phyloP scores from a whole-genome alignment of 2,329 filamentous ascomycete genomes.

The Cladobotryum protrusum region DNA sequence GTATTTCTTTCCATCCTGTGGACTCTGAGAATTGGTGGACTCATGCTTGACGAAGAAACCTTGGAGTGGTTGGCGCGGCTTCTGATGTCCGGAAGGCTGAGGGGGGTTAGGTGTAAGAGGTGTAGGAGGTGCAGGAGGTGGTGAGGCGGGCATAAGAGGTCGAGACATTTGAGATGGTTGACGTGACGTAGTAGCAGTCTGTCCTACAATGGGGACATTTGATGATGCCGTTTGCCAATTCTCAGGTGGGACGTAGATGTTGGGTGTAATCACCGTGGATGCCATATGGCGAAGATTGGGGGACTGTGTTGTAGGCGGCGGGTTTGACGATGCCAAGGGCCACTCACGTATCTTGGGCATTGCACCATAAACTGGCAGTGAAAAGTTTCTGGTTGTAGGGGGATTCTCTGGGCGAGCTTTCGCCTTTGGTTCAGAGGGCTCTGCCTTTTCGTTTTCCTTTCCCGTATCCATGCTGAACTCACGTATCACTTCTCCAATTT shows the following conservation, averaged over 20 bases:
- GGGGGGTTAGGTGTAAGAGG: no score
- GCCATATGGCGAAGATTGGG: conserved; percentile 12
- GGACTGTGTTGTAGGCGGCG: neutral
- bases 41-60: neutral
- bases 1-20: neutral
- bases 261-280: conserved; percentile 18
- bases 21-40: neutral
- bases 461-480: neutral
- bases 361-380: neutral
- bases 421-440: neutral
- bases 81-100: no score
- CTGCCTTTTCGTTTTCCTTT: neutral
- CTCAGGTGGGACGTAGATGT: conserved; percentile 7
- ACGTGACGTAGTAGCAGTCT: no score
- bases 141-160: no score
- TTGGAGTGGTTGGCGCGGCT: no score
- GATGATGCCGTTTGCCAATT: neutral
- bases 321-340: neutral
- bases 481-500: neutral
- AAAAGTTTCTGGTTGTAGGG: neutral
- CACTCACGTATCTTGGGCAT: neutral
- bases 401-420: no score
- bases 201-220: no score
- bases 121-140: no score
- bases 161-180: no score